Base-by-base conservation (phyloP, 495 filamentous ascomycete species). In the Penicillium crystallinum region DNA sequence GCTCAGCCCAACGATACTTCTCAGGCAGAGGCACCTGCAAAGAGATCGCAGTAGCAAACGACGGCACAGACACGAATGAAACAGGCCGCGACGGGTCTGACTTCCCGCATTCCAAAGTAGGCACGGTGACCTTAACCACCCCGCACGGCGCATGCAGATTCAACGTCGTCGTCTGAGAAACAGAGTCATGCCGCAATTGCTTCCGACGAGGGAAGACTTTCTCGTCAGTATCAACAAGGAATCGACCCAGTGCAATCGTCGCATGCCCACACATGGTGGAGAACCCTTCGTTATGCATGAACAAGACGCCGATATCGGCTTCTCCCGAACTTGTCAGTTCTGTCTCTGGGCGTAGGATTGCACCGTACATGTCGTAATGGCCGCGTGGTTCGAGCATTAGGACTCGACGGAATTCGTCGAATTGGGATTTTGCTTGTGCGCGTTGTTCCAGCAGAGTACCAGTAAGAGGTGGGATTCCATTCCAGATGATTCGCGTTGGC, bases 201-300 rank as follows among this genome's bases (percentile, higher is more conserved):
- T 30, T 45, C 11, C 58, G 37, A 17, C 39, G 47, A 3, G 58
- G 55, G 21, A 61, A 58, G 6, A 58, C 15, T 9, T 10, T 41
- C 27, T 57, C 54, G 37, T 55, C 50, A 21, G 34, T 17, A 27
- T 58, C 55, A 15, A 58, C 58, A 9, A 61, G 43, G 46, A 72
- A 69, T 2, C 69, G 56, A 0, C 69, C 69, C 25, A 71, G 37
- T 1, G 66, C 69, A 43, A 72, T 64, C 8, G 69, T 70, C 10
- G 67, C 69, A 59, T 72, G 69, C 53, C 85, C 84, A 53, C 86
- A 88, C 55, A 96, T 89, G 3, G 83, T 86, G 15, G 82, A 80
- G 62, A 90, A 96, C 17, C 89, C 91, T 38, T 86, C 86, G 39
- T 91, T 84, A 45, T 88, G 63, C 78, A 56, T 63, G 48, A 69